Evolutionary conservation across 495 filamentous ascomycete species (phyloP).

Genomic region (Aspergillus carlsbadensis): DNA sequence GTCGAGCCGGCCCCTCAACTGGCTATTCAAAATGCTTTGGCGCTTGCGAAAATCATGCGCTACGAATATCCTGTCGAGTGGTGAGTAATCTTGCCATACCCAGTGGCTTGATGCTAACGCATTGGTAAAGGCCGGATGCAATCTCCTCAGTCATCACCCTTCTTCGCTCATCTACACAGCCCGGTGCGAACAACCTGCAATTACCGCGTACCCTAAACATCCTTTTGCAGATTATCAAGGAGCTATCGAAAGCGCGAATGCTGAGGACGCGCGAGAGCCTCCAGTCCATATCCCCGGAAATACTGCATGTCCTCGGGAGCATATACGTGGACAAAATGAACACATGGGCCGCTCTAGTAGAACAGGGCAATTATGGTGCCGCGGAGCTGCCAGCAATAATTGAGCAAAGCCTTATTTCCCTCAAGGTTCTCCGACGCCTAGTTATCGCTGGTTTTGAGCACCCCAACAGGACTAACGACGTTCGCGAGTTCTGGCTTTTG

Average conservation of each 20-base stretch:
- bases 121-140: slow-evolving; percentile 44
- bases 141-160: slow-evolving; percentile 56
- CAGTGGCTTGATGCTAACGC: slow-evolving; percentile 8
- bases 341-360: slow-evolving; percentile 65
- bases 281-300: slow-evolving; percentile 72
- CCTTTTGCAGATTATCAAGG: slow-evolving; percentile 83
- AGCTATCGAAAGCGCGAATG: slow-evolving; percentile 76
- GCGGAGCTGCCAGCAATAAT: slow-evolving; percentile 58
- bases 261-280: slow-evolving; percentile 67
- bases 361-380: slow-evolving; percentile 54
- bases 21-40: slow-evolving; percentile 81
- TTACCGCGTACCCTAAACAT: slow-evolving; percentile 74
- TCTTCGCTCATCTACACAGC: slow-evolving; percentile 52
- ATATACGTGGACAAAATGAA: slow-evolving; percentile 75
- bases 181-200: slow-evolving; percentile 46
- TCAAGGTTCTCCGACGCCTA: slow-evolving; percentile 79
- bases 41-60: slow-evolving; percentile 81
- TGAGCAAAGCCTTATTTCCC: slow-evolving; percentile 70
- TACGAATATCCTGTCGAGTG: slow-evolving; percentile 88
- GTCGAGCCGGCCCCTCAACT: slow-evolving; percentile 71
- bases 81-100: slow-evolving; percentile 35
- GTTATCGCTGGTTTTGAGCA: slow-evolving; percentile 79
- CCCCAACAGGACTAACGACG: slow-evolving; percentile 72
- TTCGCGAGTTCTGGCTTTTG: slow-evolving; percentile 73
- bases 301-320: slow-evolving; percentile 70